Percentiles rank a stretch among this genome's conserved stretches.
These are phyloP conservation scores for Coleophoma cylindrospora DNA, from an alignment of 2,329 filamentous ascomycete species.

Conservation along the genomic window DNA sequence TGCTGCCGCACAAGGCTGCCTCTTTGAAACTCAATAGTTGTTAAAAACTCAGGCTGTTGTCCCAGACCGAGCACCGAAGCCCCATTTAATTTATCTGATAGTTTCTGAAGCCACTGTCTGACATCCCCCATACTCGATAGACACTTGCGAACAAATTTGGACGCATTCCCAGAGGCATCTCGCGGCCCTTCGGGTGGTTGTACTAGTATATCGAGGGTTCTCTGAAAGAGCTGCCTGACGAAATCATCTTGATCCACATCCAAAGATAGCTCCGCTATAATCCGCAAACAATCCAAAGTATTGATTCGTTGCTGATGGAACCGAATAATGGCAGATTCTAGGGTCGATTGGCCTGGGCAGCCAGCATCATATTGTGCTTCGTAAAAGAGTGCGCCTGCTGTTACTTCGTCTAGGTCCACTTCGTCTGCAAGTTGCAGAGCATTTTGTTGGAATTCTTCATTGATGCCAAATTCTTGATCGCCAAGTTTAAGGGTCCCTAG, in stretches of 20 bases:
- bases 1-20: slow-evolving; percentile 83
- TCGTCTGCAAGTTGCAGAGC: slow-evolving; percentile 80
- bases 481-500: slow-evolving; percentile 71
- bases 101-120: slow-evolving; percentile 68
- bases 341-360: slow-evolving; percentile 64
- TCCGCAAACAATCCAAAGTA: slow-evolving; percentile 75
- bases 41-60: slow-evolving; percentile 58
- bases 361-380: slow-evolving; percentile 66
- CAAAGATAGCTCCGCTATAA: slow-evolving; percentile 61
- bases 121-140: slow-evolving; percentile 72
- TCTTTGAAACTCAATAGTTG: slow-evolving; percentile 76
- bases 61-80: slow-evolving; percentile 68
- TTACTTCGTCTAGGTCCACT: slow-evolving; percentile 82
- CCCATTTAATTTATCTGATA: slow-evolving; percentile 72
- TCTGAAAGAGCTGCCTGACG: slow-evolving; percentile 46
- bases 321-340: slow-evolving; percentile 76
- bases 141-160: slow-evolving; percentile 68
- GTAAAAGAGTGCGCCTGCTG: slow-evolving; percentile 73
- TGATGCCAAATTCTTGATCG: slow-evolving; percentile 73
- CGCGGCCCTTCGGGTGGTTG: slow-evolving; percentile 41
- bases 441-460: slow-evolving; percentile 81
- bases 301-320: slow-evolving; percentile 85
- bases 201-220: slow-evolving; percentile 53
- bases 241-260: slow-evolving; percentile 30
- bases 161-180: slow-evolving; percentile 40